phyloP scores from a whole-genome alignment of 306 rosid species.

The Carpinus viminea region DNA sequence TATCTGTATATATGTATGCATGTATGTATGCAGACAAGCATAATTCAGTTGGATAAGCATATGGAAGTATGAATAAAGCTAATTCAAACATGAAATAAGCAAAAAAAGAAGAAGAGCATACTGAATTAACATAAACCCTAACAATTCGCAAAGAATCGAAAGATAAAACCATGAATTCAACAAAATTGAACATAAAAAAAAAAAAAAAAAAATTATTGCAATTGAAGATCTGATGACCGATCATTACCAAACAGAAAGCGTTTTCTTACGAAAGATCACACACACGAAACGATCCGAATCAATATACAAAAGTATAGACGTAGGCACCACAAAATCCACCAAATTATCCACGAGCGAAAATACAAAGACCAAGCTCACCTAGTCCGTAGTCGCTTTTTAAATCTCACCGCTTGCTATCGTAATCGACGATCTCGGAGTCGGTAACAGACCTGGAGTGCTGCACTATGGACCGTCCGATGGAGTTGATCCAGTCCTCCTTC shows the following conservation, averaged over 20 bases:
- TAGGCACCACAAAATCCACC: not conserved
- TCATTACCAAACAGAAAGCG: slow-evolving; percentile 5
- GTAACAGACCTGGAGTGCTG: slow-evolving; percentile 52
- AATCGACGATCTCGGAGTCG: slow-evolving; percentile 53
- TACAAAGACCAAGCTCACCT: slow-evolving; percentile 17
- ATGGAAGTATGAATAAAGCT: not conserved
- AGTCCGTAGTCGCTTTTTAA: not conserved
- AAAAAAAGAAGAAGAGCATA: not conserved
- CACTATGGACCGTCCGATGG: slow-evolving; percentile 54
- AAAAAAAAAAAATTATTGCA: not conserved
- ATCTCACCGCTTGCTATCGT: slow-evolving; percentile 35
- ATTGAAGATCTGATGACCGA: slow-evolving; percentile 6
- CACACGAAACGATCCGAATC: not conserved
- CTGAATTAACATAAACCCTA: not conserved
- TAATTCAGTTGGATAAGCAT: not conserved
- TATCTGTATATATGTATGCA: not conserved
- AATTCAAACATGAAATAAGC: not conserved
- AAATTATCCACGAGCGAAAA: slow-evolving; percentile 11
- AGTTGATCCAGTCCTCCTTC: slow-evolving; percentile 50
- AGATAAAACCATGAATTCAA: not conserved
- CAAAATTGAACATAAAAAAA: not conserved
- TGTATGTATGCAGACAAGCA: not conserved
- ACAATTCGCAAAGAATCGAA: not conserved
- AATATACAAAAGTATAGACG: slow-evolving; percentile 1
- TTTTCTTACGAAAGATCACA: not conserved